Evolutionary conservation across 1,284 basidiomycete species (phyloP).

Genomic region (Cutaneotrichosporon arboriforme): DNA sequence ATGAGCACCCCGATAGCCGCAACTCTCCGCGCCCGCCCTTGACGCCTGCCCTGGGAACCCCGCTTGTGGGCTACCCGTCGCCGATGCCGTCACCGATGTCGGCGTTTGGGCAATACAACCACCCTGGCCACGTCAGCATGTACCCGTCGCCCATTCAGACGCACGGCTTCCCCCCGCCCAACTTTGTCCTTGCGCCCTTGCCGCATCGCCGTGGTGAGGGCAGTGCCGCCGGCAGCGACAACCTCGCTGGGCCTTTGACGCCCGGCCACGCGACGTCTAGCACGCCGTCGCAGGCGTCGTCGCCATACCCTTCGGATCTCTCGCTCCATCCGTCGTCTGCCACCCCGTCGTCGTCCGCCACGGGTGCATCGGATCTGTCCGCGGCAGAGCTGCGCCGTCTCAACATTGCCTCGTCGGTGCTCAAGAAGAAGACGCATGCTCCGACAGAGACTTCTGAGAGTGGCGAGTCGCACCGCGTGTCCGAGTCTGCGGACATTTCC

Average conservation of each 20-base stretch:
- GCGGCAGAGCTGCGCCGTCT: slow-evolving; percentile 29
- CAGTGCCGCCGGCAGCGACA: slow-evolving; percentile 1
- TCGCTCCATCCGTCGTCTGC: slow-evolving; percentile 4
- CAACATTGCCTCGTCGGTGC: slow-evolving; percentile 32
- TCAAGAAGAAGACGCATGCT: slow-evolving; percentile 30
- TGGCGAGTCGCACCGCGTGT: slow-evolving; percentile 9
- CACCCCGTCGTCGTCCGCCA: slow-evolving; percentile 2
- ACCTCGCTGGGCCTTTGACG: slow-evolving; percentile 36
- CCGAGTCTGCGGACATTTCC: neutral
- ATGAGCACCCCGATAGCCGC: slow-evolving; percentile 4
- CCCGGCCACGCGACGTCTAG: slow-evolving; percentile 17
- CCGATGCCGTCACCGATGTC: neutral
- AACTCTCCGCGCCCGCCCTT: neutral
- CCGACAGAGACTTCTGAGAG: slow-evolving; percentile 12
- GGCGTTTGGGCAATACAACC: neutral
- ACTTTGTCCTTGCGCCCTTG: slow-evolving; percentile 6
- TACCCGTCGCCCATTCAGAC: slow-evolving; percentile 4
- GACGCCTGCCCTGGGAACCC: neutral
- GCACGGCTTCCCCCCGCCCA: slow-evolving; percentile 5
- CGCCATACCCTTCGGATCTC: slow-evolving; percentile 15
- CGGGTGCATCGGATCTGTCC: slow-evolving; percentile 6
- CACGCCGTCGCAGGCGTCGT: slow-evolving; percentile 9
- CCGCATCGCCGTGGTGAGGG: slow-evolving; percentile 7
- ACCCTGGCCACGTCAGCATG: neutral
- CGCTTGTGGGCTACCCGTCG: neutral